A percentile compares a stretch with the other conserved stretches of the same genome.
Conservation (phyloP, 2,329 filamentous ascomycete species). For the Pestalotiopsis sp. region DNA sequence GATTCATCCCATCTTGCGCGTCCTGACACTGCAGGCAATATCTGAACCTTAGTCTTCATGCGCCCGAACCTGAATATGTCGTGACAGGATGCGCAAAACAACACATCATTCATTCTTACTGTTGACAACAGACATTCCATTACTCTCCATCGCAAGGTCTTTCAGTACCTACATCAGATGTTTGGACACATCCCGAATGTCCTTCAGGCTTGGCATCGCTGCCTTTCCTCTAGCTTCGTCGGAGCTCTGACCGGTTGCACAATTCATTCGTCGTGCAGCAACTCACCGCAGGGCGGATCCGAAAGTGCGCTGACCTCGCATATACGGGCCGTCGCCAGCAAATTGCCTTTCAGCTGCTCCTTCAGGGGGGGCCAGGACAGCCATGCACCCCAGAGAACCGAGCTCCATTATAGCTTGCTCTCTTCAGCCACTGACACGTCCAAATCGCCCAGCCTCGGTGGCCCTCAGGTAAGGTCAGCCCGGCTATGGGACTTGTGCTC, state of each 20-base stretch:
- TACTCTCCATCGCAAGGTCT: background rate
- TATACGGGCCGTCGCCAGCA: conserved; percentile 12
- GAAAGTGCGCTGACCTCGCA: conserved; percentile 12
- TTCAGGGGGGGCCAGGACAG: background rate
- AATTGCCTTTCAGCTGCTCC: conserved; percentile 7
- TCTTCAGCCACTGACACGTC: background rate
- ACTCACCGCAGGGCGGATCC: conserved; percentile 7
- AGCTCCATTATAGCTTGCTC: background rate
- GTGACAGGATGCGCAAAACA: background rate
- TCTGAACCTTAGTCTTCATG: background rate
- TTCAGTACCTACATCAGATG: background rate
- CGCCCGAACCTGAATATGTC: background rate
- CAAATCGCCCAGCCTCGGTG: background rate
- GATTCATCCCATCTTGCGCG: background rate
- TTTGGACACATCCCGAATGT: background rate
- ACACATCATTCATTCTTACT: background rate
- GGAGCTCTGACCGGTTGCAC: background rate
- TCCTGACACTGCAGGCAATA: background rate
- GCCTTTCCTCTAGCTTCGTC: background rate
- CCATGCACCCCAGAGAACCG: conserved; percentile 9
- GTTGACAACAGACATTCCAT: background rate
- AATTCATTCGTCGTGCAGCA: background rate
- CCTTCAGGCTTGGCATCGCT: background rate
- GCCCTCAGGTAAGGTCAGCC: background rate
- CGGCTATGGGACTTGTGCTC: background rate